A percentile compares a stretch with the other conserved stretches of the same genome.
phyloP scores from a whole-genome alignment of 352 stramenopile species.

The Plasmopara viticola region DNA sequence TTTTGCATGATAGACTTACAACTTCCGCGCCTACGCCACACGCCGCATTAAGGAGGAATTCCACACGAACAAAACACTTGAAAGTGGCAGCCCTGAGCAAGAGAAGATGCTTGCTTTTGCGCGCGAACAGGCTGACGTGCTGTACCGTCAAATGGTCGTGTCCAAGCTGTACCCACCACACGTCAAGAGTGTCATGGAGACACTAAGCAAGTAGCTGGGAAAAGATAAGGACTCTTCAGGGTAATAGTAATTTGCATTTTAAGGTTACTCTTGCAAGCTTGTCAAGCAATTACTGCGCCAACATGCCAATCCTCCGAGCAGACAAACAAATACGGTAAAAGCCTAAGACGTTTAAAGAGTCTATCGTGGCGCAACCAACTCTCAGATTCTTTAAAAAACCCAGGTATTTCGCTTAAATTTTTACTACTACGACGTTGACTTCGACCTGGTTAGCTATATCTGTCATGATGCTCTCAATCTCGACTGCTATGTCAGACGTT shows the following conservation, averaged over 20 bases:
- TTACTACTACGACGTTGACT: conserved; percentile 12
- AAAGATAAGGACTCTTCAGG: no score
- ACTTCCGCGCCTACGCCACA: conserved; percentile 61
- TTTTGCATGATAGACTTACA: conserved; percentile 43
- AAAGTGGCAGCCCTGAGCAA: conserved; percentile 40
- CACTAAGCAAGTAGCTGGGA: conserved; percentile 10
- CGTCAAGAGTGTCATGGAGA: conserved; percentile 67
- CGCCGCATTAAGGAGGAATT: conserved; percentile 73
- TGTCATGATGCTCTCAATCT: conserved; percentile 12
- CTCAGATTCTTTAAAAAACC: neutral
- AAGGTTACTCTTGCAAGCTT: neutral
- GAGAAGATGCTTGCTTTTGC: conserved; percentile 38
- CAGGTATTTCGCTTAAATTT: conserved; percentile 6
- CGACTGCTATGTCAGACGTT: conserved; percentile 4
- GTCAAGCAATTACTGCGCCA: no score
- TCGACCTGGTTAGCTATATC: conserved; percentile 9
- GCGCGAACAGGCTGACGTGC: conserved; percentile 40
- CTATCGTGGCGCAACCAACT: neutral
- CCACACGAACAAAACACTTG: conserved; percentile 50
- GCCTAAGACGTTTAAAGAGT: no score
- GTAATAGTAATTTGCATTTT: neutral
- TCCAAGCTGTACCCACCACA: conserved; percentile 64
- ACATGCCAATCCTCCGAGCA: neutral
- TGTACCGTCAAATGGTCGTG: conserved; percentile 58
- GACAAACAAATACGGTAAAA: neutral